Percentiles rank a stretch among this genome's conserved stretches.
Conservation (phyloP, 2,329 filamentous ascomycete species). For the Neonectria faginata region DNA sequence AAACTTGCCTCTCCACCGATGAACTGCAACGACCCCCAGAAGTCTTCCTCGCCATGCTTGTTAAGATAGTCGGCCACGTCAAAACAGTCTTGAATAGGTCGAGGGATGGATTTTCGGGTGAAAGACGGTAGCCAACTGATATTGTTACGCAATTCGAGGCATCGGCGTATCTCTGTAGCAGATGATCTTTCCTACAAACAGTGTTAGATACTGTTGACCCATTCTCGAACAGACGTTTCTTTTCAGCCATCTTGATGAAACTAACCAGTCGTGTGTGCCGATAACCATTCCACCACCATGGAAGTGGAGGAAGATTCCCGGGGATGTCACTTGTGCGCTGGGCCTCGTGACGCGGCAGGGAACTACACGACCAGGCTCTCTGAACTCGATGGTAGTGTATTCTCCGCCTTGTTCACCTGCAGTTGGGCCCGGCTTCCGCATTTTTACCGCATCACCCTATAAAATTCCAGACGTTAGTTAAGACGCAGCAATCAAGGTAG, state of each 20-base stretch:
- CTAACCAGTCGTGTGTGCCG: conserved; percentile 16
- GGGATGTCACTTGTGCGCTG: background rate
- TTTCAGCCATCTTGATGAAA: background rate
- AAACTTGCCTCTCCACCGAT: conserved; percentile 25
- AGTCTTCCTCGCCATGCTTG: conserved; percentile 41
- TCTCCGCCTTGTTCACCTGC: conserved; percentile 3
- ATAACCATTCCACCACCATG: conserved; percentile 18
- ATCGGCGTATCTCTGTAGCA: conserved; percentile 23
- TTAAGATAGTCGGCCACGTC: conserved; percentile 67
- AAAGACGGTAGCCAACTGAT: conserved; percentile 69
- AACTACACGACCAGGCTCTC: conserved; percentile 15
- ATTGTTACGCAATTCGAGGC: conserved; percentile 49
- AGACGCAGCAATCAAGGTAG: too few relatives aligned
- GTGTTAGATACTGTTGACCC: background rate
- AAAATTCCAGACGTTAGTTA: background rate
- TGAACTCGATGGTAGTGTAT: conserved; percentile 6
- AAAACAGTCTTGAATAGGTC: conserved; percentile 66
- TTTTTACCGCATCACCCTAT: conserved; percentile 1
- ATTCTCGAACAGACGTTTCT: background rate
- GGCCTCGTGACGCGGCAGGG: conserved; percentile 15
- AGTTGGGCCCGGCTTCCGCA: background rate
- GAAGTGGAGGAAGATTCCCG: conserved; percentile 21
- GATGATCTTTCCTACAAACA: conserved; percentile 7
- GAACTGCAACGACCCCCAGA: conserved; percentile 17
- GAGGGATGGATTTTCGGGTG: conserved; percentile 69